A percentile compares a stretch with the other conserved stretches of the same genome.
Evolutionary conservation across 2,329 filamentous ascomycete genomes (phyloP).

Genomic region (Botrytis byssoidea): DNA sequence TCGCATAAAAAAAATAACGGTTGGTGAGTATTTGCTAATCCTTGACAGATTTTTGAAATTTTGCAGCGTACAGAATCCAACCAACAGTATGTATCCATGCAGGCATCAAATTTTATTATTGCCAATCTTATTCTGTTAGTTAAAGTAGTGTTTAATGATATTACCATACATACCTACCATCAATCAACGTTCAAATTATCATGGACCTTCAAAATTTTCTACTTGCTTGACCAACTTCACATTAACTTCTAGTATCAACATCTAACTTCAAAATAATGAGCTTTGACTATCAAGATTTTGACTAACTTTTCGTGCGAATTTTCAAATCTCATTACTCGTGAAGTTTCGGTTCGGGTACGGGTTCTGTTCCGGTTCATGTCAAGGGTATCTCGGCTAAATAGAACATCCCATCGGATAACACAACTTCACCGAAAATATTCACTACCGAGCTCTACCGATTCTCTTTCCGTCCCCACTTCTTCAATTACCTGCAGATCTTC

Average conservation of each 20-base stretch:
- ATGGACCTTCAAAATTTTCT: not conserved
- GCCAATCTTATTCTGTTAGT: not conserved
- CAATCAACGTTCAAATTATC: not conserved
- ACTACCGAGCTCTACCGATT: not conserved
- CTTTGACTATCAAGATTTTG: not conserved
- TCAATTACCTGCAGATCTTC: not conserved
- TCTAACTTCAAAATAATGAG: not conserved
- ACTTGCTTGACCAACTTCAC: not conserved
- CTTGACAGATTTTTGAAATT: not conserved
- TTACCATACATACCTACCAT: not conserved
- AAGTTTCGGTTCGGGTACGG: not conserved
- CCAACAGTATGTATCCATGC: not conserved
- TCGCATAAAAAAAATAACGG: not conserved
- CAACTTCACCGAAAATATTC: not conserved
- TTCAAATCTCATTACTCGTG: not conserved
- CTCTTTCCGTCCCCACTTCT: not conserved
- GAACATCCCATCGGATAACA: not conserved
- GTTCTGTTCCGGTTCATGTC: not conserved
- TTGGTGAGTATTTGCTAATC: not conserved
- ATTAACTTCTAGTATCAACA: not conserved
- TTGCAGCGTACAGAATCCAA: not conserved
- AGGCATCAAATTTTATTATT: not conserved
- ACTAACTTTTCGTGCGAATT: not conserved
- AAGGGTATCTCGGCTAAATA: not conserved
- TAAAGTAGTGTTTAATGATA: not conserved